Evolutionary conservation across 1,284 basidiomycete species (phyloP).

Genomic region (Apiotrichum montevideense): DNA sequence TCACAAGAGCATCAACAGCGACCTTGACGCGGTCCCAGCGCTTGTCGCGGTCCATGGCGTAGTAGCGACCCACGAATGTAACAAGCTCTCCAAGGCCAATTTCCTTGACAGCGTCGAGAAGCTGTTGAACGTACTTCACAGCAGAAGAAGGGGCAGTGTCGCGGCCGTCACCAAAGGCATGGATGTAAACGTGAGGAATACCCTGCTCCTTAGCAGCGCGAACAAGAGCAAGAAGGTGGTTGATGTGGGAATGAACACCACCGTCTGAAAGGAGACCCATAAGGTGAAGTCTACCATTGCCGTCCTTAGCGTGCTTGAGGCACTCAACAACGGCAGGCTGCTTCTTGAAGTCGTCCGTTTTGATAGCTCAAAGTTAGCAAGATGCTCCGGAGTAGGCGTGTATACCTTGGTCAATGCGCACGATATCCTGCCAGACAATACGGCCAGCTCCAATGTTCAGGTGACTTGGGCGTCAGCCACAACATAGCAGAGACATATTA

Average conservation of each 20-base stretch:
- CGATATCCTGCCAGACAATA: slow-evolving; percentile 91
- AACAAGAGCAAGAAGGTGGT: slow-evolving; percentile 75
- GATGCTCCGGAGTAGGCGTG: too few relatives aligned
- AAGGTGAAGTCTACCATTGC: slow-evolving; percentile 72
- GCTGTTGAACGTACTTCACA: slow-evolving; percentile 63
- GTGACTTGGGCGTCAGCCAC: slow-evolving; percentile 54
- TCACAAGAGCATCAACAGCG: slow-evolving; percentile 72
- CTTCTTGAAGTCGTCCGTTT: slow-evolving; percentile 78
- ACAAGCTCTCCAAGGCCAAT: slow-evolving; percentile 59
- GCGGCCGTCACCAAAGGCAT: slow-evolving; percentile 79
- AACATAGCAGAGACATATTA: not conserved
- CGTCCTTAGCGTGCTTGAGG: slow-evolving; percentile 69
- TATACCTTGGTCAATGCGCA: slow-evolving; percentile 68
- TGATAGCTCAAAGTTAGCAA: slow-evolving; percentile 54
- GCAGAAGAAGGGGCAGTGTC: slow-evolving; percentile 81
- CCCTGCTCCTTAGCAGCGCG: slow-evolving; percentile 77
- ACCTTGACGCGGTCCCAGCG: slow-evolving; percentile 86
- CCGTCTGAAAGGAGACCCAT: slow-evolving; percentile 85
- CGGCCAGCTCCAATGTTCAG: slow-evolving; percentile 87
- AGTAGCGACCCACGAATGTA: slow-evolving; percentile 80
- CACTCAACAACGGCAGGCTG: slow-evolving; percentile 64
- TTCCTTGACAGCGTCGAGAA: slow-evolving; percentile 70
- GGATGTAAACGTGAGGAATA: slow-evolving; percentile 76
- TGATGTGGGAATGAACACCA: slow-evolving; percentile 89
- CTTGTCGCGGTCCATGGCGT: slow-evolving; percentile 93